Conservation (phyloP, 1,284 basidiomycete genomes). For the Microbotryum lychnidis-dioicae region DNA sequence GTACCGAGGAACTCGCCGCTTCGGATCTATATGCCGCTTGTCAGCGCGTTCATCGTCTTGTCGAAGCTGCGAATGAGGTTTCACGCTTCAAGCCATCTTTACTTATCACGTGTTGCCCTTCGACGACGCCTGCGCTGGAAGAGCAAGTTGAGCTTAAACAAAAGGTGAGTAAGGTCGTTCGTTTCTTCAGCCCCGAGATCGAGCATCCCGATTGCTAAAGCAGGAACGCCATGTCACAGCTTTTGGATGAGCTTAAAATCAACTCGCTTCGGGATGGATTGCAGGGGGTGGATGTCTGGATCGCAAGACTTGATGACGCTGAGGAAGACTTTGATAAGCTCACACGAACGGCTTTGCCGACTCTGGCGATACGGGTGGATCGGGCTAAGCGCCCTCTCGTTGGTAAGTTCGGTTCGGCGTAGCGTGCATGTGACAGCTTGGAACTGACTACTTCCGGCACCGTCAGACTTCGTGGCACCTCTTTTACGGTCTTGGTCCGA, state of each 20-base stretch:
- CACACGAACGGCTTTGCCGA: neutral
- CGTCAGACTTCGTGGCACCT: slow-evolving; percentile 5
- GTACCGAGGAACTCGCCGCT: slow-evolving; percentile 1
- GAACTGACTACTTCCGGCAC: neutral
- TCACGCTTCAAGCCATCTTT: slow-evolving; percentile 14
- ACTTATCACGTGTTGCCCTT: slow-evolving; percentile 14
- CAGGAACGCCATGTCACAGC: neutral
- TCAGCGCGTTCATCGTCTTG: neutral
- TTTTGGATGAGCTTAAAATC: slow-evolving; percentile 1
- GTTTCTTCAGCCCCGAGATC: neutral
- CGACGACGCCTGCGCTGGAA: neutral
- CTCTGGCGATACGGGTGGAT: neutral
- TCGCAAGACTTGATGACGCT: slow-evolving; percentile 6
- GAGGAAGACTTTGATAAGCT: slow-evolving; percentile 4
- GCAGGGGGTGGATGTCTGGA: neutral
- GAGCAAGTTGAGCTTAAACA: neutral
- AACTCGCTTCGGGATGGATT: neutral
- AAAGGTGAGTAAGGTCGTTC: neutral
- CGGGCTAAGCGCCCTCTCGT: neutral
- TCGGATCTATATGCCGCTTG: slow-evolving; percentile 1
- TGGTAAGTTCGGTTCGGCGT: neutral
- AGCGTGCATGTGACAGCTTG: accelerated
- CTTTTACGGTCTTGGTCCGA: slow-evolving; percentile 5
- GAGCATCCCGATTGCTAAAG: neutral
- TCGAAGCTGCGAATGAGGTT: neutral